phyloP scores from a whole-genome alignment of 352 stramenopile species.

The Lagenidium giganteum region DNA sequence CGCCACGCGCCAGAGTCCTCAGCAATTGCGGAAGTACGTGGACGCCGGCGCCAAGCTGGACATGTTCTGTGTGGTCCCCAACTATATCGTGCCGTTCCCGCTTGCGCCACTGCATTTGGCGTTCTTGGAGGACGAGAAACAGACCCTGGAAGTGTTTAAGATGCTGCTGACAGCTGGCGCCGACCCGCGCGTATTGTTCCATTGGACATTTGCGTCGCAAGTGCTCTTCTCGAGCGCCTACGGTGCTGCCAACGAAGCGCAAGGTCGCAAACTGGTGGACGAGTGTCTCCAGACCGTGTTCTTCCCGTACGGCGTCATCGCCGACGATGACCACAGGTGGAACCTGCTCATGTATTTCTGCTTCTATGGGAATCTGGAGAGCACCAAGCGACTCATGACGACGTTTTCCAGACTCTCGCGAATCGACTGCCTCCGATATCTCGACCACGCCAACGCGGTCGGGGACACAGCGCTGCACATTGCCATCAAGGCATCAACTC shows the following conservation, averaged over 20 bases:
- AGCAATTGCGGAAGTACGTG: constrained; percentile 37
- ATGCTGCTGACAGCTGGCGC: constrained; percentile 39
- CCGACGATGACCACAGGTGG: constrained; percentile 44
- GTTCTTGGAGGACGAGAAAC: constrained; percentile 25
- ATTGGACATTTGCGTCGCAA: constrained; percentile 55
- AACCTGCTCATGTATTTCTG: constrained; percentile 71
- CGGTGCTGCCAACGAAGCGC: constrained; percentile 13
- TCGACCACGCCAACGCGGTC: constrained; percentile 53
- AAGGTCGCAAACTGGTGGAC: constrained; percentile 17
- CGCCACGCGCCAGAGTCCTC: constrained; percentile 22
- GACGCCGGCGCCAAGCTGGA: constrained; percentile 48
- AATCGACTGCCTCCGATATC: constrained; percentile 27
- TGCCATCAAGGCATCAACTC: constrained; percentile 41
- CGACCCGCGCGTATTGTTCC: constrained; percentile 34
- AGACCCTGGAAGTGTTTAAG: constrained; percentile 24
- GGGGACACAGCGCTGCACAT: constrained; percentile 71
- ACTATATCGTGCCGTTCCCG: constrained; percentile 9
- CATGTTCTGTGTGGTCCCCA: constrained; percentile 30
- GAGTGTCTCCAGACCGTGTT: constrained; percentile 18
- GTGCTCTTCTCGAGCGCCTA: constrained; percentile 27
- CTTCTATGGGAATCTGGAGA: constrained; percentile 36
- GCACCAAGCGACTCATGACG: constrained; percentile 28
- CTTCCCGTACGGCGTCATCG: constrained; percentile 24
- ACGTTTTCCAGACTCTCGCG: constrained; percentile 4
- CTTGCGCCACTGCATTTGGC: constrained; percentile 51